Percentiles rank a stretch among this genome's conserved stretches.
Evolutionary conservation across 768 basidiomycete genomes (phyloP).

Genomic region (Sarcomyxa edulis): DNA sequence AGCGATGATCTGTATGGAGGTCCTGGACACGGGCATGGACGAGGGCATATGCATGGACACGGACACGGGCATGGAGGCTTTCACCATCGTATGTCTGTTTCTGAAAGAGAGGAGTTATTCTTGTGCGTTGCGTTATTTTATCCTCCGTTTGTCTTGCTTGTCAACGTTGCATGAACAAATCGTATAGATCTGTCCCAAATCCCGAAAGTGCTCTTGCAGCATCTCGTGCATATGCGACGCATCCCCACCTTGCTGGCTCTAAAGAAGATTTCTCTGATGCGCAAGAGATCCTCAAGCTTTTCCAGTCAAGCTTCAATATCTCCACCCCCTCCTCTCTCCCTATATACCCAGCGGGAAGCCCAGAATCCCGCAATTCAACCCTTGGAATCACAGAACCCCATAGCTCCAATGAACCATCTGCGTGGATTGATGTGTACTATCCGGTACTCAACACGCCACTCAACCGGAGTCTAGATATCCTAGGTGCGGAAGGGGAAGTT

Average conservation of each 20-base stretch:
- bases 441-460: constrained; percentile 81
- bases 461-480: constrained; percentile 61
- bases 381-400: constrained; percentile 41
- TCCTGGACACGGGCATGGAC: no score
- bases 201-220: constrained; percentile 50
- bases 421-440: constrained; percentile 88
- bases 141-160: not conserved
- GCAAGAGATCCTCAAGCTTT: constrained; percentile 57
- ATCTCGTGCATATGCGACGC: constrained; percentile 55
- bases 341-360: constrained; percentile 67
- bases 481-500: constrained; percentile 46
- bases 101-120: constrained; percentile 18
- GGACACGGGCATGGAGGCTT: no score
- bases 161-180: not conserved
- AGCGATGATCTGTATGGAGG: no score
- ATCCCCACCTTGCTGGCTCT: constrained; percentile 72
- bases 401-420: constrained; percentile 43
- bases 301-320: constrained; percentile 62
- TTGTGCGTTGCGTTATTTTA: constrained; percentile 17
- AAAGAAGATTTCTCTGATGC: constrained; percentile 58
- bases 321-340: constrained; percentile 36
- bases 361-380: constrained; percentile 63
- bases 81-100: constrained; percentile 5
- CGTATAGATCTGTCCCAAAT: constrained; percentile 47
- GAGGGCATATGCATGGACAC: no score